These are phyloP conservation scores for Flammula alnicola DNA, from an alignment of 1,284 basidiomycete species.

Conservation along the genomic window DNA sequence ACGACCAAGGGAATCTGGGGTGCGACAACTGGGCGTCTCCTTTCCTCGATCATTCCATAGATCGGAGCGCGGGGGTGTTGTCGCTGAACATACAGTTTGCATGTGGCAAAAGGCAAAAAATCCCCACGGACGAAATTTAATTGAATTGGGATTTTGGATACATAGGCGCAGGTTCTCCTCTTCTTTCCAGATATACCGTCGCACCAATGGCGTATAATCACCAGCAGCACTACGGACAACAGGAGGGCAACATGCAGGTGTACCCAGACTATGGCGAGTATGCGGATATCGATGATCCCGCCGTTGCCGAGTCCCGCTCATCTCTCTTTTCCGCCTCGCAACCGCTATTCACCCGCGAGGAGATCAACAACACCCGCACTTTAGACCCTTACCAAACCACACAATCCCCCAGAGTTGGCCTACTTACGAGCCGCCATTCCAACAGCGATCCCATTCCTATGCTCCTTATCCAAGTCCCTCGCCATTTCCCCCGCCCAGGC, in stretches of 20 bases:
- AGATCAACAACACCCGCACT: slow-evolving; percentile 25
- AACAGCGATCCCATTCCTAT: slow-evolving; percentile 21
- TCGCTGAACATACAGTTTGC: slow-evolving; percentile 28
- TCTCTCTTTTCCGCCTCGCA: slow-evolving; percentile 24
- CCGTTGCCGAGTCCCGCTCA: slow-evolving; percentile 21
- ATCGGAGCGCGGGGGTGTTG: slow-evolving; percentile 28
- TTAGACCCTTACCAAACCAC: slow-evolving; percentile 28
- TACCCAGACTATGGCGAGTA: slow-evolving; percentile 16
- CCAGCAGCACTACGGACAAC: slow-evolving; percentile 17
- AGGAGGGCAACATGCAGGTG: slow-evolving; percentile 2
- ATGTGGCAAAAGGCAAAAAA: slow-evolving; percentile 31
- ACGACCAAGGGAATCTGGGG: slow-evolving; percentile 8
- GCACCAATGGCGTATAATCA: slow-evolving; percentile 20
- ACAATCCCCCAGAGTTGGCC: slow-evolving; percentile 30
- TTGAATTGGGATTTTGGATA: slow-evolving; percentile 26
- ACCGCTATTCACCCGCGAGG: slow-evolving; percentile 29
- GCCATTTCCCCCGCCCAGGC: slow-evolving; percentile 28
- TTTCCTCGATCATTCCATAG: slow-evolving; percentile 27
- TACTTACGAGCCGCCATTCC: slow-evolving; percentile 25
- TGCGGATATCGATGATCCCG: slow-evolving; percentile 22
- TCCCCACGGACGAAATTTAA: slow-evolving; percentile 28
- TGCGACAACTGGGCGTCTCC: slow-evolving; percentile 16
- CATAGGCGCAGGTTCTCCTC: slow-evolving; percentile 26
- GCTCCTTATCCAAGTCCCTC: slow-evolving; percentile 28
- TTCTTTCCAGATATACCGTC: slow-evolving; percentile 25